phyloP scores from a whole-genome alignment of 2,329 filamentous ascomycete species.

The Chalaropsis ovoidea region DNA sequence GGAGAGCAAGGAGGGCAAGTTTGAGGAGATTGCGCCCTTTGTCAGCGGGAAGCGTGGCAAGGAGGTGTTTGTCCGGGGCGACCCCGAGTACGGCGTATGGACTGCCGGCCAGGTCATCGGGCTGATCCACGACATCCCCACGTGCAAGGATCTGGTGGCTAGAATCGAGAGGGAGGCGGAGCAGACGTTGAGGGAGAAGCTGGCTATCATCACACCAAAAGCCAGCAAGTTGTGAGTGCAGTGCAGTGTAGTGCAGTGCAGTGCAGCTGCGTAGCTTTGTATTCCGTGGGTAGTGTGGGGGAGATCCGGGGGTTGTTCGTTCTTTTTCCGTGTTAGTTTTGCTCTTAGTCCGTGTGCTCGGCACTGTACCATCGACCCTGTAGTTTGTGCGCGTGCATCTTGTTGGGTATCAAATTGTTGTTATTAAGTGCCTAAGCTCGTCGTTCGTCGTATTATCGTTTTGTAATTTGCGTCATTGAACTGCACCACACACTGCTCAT shows the following conservation, averaged over 20 bases:
- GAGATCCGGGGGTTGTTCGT: not conserved
- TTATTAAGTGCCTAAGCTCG: not conserved
- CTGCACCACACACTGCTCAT: not conserved
- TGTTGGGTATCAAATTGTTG: not conserved
- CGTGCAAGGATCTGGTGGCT: slow-evolving; percentile 56
- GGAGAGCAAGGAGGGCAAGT: slow-evolving; percentile 75
- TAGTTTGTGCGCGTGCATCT: too few relatives aligned
- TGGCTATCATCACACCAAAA: slow-evolving; percentile 44
- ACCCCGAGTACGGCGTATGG: slow-evolving; percentile 89
- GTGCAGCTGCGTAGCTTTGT: not conserved
- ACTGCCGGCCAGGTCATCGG: slow-evolving; percentile 94
- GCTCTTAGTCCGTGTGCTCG: not conserved
- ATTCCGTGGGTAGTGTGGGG: not conserved
- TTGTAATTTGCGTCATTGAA: not conserved
- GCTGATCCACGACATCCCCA: slow-evolving; percentile 72
- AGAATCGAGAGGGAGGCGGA: slow-evolving; percentile 71
- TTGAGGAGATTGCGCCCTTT: slow-evolving; percentile 73
- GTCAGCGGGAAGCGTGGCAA: slow-evolving; percentile 86
- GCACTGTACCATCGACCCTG: too few relatives aligned
- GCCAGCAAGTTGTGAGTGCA: slow-evolving; percentile 46
- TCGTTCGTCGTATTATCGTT: too few relatives aligned
- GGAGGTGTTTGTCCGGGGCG: slow-evolving; percentile 85
- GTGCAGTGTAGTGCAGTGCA: too few relatives aligned
- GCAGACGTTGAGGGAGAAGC: slow-evolving; percentile 51
- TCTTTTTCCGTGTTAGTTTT: not conserved